Evolutionary conservation across 768 basidiomycete species (phyloP).

Genomic region (Austroboletus festivus): DNA sequence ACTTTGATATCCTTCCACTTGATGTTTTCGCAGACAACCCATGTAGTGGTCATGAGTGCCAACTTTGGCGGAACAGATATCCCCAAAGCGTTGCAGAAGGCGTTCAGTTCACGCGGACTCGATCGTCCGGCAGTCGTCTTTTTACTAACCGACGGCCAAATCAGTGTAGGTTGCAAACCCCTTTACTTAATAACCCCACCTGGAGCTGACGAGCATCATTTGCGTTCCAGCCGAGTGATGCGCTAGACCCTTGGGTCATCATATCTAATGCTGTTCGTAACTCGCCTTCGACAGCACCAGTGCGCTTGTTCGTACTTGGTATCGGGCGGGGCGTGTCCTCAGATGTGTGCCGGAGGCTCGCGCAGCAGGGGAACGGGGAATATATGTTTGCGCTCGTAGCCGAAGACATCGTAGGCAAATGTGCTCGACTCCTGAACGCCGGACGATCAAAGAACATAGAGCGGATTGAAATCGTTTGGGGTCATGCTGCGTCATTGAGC

Average conservation of each 20-base stretch:
- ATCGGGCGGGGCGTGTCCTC: slow-evolving; percentile 52
- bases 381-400: slow-evolving; percentile 43
- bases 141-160: slow-evolving; percentile 57
- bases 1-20: slow-evolving; percentile 1
- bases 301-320: slow-evolving; percentile 57
- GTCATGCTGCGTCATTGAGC: slow-evolving; percentile 11
- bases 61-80: slow-evolving; percentile 54
- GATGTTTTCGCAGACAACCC: slow-evolving; percentile 32
- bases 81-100: slow-evolving; percentile 35
- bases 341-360: slow-evolving; percentile 52
- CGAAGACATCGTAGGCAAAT: slow-evolving; percentile 48
- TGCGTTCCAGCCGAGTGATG: slow-evolving; percentile 11
- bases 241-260: slow-evolving; percentile 15
- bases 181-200: too few species aligned
- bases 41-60: slow-evolving; percentile 40
- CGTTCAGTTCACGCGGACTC: slow-evolving; percentile 34
- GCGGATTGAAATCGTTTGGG: slow-evolving; percentile 51
- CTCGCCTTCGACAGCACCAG: slow-evolving; percentile 29
- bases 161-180: slow-evolving; percentile 25
- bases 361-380: slow-evolving; percentile 50
- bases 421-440: slow-evolving; percentile 47
- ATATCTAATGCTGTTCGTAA: slow-evolving; percentile 32
- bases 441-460: slow-evolving; percentile 47
- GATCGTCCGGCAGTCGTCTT: slow-evolving; percentile 48
- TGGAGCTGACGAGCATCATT: too few species aligned